A percentile compares a stretch with the other conserved stretches of the same genome.
Conservation (phyloP, 371 early-diverging fungal species). For the Dichotomocladium elegans region DNA sequence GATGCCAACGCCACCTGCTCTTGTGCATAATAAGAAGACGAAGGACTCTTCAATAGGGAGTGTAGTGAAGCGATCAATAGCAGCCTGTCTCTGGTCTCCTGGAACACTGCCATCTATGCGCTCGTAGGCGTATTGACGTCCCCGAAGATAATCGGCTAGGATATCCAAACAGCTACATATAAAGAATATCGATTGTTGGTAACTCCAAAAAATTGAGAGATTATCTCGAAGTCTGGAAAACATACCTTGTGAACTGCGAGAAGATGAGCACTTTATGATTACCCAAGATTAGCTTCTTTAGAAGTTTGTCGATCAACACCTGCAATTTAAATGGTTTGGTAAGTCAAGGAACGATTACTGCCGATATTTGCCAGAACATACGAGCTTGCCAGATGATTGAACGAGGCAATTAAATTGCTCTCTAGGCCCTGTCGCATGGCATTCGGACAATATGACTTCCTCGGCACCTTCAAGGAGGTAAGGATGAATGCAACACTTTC, state of each 20-base stretch:
- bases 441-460: slow-evolving; percentile 72
- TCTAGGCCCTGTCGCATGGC: slow-evolving; percentile 49
- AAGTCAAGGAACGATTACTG: no score
- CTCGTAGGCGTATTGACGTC: slow-evolving; percentile 74
- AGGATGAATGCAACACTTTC: slow-evolving; percentile 90
- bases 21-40: slow-evolving; percentile 83
- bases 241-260: slow-evolving; percentile 87
- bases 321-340: no score
- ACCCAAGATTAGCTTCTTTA: slow-evolving; percentile 72
- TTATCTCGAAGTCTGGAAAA: no score
- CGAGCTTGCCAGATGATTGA: slow-evolving; percentile 86
- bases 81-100: slow-evolving; percentile 90
- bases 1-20: slow-evolving; percentile 95
- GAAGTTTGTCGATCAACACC: slow-evolving; percentile 82
- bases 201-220: no score
- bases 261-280: slow-evolving; percentile 95
- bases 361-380: no score
- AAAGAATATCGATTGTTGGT: no score
- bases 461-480: slow-evolving; percentile 85
- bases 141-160: slow-evolving; percentile 85
- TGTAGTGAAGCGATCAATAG: slow-evolving; percentile 93
- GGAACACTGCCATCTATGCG: slow-evolving; percentile 90
- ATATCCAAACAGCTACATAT: slow-evolving; percentile 71
- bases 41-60: slow-evolving; percentile 69
- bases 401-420: slow-evolving; percentile 77